phyloP scores from a whole-genome alignment of 2,329 filamentous ascomycete species.

The Atkinsonella hypoxylon region DNA sequence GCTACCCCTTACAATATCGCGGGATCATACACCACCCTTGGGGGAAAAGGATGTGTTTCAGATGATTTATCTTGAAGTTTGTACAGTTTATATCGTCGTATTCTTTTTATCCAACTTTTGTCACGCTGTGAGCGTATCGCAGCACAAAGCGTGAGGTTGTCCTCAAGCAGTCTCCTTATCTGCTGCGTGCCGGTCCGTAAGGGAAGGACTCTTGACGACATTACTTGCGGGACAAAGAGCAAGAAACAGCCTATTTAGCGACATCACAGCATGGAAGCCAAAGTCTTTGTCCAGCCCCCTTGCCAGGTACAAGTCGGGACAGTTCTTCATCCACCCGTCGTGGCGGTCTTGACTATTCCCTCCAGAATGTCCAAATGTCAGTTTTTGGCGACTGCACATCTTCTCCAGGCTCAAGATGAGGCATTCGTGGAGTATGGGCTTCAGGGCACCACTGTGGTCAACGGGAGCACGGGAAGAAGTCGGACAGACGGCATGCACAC shows the following conservation, averaged over 20 bases:
- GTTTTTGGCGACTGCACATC: neutral
- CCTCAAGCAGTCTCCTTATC: no score
- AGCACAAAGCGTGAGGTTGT: no score
- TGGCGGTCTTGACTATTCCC: slow-evolving; percentile 3
- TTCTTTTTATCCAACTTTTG: no score
- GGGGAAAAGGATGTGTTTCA: no score
- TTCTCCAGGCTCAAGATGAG: neutral
- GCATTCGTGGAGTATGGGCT: neutral
- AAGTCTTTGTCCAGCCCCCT: slow-evolving; percentile 16
- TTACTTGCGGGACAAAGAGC: neutral
- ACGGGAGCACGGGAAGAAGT: neutral
- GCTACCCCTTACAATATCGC: no score
- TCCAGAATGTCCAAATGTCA: neutral
- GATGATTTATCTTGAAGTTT: no score
- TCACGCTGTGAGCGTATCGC: no score
- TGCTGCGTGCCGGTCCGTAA: no score
- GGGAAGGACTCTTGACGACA: no score
- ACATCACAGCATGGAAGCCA: slow-evolving; percentile 7
- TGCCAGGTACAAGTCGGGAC: slow-evolving; percentile 8
- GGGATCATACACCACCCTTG: no score
- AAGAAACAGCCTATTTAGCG: neutral
- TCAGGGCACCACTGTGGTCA: neutral
- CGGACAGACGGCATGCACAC: neutral
- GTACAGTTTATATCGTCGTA: no score
- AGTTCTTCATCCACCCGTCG: slow-evolving; percentile 13